Evolutionary conservation across 306 rosid species (phyloP).

Genomic region (Vigna mungo): DNA sequence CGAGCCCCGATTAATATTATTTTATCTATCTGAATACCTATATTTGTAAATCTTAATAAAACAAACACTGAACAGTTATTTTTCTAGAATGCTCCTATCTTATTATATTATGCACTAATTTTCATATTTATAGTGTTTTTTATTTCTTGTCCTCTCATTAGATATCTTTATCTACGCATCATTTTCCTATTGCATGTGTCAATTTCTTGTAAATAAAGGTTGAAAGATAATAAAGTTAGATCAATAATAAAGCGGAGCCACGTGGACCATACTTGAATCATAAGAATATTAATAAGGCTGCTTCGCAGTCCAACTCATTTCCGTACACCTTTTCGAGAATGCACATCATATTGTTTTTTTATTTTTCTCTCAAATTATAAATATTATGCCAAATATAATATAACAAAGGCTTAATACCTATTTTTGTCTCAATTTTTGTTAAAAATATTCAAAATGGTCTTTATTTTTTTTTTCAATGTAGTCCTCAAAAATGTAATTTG

Average conservation of each 20-base stretch:
- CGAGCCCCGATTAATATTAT: background rate
- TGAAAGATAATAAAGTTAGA: conserved; percentile 6
- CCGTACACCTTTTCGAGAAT: conserved; percentile 5
- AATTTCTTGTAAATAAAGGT: background rate
- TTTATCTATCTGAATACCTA: background rate
- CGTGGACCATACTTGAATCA: conserved; percentile 37
- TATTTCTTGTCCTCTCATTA: background rate
- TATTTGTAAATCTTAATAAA: background rate
- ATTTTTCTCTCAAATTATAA: background rate
- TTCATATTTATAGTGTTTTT: background rate
- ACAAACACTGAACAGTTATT: background rate
- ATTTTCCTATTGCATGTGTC: background rate
- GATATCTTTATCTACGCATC: background rate
- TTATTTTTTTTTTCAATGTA: too few species aligned
- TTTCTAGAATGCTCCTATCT: background rate
- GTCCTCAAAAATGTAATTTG: too few species aligned
- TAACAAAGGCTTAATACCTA: too few species aligned
- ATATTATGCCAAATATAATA: background rate
- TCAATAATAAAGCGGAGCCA: conserved; percentile 9
- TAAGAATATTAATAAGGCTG: conserved; percentile 34
- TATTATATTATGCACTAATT: background rate
- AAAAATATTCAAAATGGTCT: too few species aligned
- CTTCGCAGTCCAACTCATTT: conserved; percentile 43
- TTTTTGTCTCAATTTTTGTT: too few species aligned
- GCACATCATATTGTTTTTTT: background rate